phyloP scores from a whole-genome alignment of 1,139 yeast genomes.

The Arxiozyma slooffiae region DNA sequence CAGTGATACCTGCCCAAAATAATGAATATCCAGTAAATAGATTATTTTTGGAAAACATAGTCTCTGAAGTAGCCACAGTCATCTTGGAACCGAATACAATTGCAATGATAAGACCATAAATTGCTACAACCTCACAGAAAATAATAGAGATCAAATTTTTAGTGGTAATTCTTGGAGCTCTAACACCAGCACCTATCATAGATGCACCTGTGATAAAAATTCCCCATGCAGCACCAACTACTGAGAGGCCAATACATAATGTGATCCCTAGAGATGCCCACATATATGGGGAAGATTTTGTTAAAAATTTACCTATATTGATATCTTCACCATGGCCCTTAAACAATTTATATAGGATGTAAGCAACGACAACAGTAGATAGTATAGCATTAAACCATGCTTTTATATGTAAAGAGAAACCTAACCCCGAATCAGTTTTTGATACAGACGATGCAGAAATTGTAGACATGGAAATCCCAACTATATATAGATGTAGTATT shows the following conservation, averaged over 20 bases:
- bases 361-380: constrained; percentile 17
- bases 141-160: constrained; percentile 92
- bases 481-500: no score
- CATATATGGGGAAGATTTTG: constrained; percentile 85
- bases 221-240: constrained; percentile 99
- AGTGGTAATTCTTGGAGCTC: constrained; percentile 94
- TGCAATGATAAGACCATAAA: constrained; percentile 95
- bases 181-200: constrained; percentile 95
- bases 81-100: constrained; percentile 91
- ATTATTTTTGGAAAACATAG: constrained; percentile 69
- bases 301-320: constrained; percentile 80
- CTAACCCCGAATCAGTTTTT: not conserved
- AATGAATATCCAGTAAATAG: constrained; percentile 87
- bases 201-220: constrained; percentile 93
- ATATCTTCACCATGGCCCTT: constrained; percentile 87
- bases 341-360: constrained; percentile 58
- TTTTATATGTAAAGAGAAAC: not conserved
- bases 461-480: not conserved
- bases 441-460: not conserved
- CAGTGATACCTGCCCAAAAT: constrained; percentile 98
- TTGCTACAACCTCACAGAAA: constrained; percentile 98
- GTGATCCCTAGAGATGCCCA: constrained; percentile 94
- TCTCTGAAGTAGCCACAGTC: constrained; percentile 54
- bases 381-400: constrained; percentile 1
- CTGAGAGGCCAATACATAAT: constrained; percentile 88